Conservation (phyloP, 2,329 filamentous ascomycete genomes). For the Metarhizium robertsii region DNA sequence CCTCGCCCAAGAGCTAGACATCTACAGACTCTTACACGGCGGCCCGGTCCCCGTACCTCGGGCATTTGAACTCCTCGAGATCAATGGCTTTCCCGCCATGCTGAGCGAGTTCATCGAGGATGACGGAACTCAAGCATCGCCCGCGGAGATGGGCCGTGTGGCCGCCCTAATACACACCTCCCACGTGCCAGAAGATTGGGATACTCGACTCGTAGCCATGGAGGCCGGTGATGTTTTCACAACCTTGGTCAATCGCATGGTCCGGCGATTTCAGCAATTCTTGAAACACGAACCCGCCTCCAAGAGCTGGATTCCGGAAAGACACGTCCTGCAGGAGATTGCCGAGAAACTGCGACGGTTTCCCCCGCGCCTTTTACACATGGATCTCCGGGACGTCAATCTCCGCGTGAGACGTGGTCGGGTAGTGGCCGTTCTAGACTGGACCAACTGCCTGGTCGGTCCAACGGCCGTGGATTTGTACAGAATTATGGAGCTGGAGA, state of each 20-base stretch:
- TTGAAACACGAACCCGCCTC: slow-evolving; percentile 2
- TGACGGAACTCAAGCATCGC: too few relatives aligned
- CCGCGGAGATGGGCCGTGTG: slow-evolving; percentile 7
- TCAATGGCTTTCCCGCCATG: too few relatives aligned
- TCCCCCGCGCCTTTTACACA: slow-evolving; percentile 7
- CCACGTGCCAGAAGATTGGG: too few relatives aligned
- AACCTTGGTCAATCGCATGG: slow-evolving; percentile 8
- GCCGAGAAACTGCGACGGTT: neutral
- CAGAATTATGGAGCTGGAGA: too few relatives aligned
- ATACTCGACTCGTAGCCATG: slow-evolving; percentile 5
- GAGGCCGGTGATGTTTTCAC: slow-evolving; percentile 2
- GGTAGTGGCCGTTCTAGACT: slow-evolving; percentile 3
- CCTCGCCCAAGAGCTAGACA: too few relatives aligned
- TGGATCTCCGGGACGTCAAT: slow-evolving; percentile 11
- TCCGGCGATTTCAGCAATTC: slow-evolving; percentile 7
- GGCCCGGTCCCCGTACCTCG: too few relatives aligned
- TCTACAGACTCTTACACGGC: too few relatives aligned
- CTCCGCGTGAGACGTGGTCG: slow-evolving; percentile 2
- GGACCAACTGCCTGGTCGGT: too few relatives aligned
- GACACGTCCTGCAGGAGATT: slow-evolving; percentile 1
- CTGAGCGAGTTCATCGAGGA: too few relatives aligned
- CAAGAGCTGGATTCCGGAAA: slow-evolving; percentile 1
- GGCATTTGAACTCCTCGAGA: too few relatives aligned
- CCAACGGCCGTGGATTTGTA: too few relatives aligned
- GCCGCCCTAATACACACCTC: slow-evolving; percentile 7